A percentile compares a stretch with the other conserved stretches of the same genome.
phyloP scores from a whole-genome alignment of 2,329 filamentous ascomycete genomes.

The Penicillium sp. region DNA sequence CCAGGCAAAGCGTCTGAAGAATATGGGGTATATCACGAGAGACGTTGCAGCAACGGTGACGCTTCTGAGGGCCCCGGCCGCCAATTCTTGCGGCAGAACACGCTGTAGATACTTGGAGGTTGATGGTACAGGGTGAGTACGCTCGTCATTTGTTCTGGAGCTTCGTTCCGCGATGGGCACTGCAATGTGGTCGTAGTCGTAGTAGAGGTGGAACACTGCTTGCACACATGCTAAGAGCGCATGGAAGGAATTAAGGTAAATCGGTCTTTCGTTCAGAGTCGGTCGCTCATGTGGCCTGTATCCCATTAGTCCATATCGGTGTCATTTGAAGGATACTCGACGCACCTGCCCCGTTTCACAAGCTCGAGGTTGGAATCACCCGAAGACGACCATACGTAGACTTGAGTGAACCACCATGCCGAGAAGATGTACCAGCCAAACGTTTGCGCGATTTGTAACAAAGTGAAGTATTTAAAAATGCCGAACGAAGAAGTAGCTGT shows the following conservation, averaged over 20 bases:
- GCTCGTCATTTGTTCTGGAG: conserved; percentile 32
- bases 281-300: conserved; percentile 61
- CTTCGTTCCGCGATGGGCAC: conserved; percentile 47
- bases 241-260: conserved; percentile 74
- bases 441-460: conserved; percentile 64
- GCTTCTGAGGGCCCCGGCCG: conserved; percentile 36
- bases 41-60: conserved; percentile 47
- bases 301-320: conserved; percentile 9
- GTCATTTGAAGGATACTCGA: conserved; percentile 18
- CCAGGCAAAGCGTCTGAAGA: conserved; percentile 66
- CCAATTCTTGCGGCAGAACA: conserved; percentile 31
- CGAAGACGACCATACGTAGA: conserved; percentile 72
- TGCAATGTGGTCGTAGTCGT: conserved; percentile 68
- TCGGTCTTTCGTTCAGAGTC: conserved; percentile 77
- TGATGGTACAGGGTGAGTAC: conserved; percentile 37
- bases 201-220: conserved; percentile 65
- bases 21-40: conserved; percentile 59
- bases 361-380: conserved; percentile 63
- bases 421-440: conserved; percentile 74
- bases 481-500: conserved; percentile 68
- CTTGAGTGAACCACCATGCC: conserved; percentile 73
- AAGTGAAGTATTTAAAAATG: conserved; percentile 59
- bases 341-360: conserved; percentile 67
- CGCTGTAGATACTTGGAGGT: conserved; percentile 41
- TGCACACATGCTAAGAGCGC: conserved; percentile 68